A percentile compares a stretch with the other conserved stretches of the same genome.
Conservation (phyloP, 192 early-diverging fungal species). For the Chytriomyces hyalinus region DNA sequence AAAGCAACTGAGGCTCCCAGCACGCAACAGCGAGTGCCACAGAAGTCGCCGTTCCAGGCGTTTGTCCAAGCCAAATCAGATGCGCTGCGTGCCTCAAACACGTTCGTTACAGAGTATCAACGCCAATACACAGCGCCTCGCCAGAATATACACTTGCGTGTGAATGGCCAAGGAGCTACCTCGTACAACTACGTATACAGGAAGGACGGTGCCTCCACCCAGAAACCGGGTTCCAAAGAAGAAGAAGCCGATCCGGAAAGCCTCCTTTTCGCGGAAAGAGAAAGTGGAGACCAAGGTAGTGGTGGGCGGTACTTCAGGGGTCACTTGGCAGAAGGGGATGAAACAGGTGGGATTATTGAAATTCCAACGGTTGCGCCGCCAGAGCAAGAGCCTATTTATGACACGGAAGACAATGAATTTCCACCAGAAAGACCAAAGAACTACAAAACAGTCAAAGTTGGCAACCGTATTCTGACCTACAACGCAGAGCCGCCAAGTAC, state of each 20-base stretch:
- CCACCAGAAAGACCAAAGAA: conserved; percentile 2
- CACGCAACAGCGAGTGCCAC: not conserved
- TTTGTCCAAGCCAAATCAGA: not conserved
- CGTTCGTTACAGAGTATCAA: conserved; percentile 22
- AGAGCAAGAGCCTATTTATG: not conserved
- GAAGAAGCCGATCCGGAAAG: not conserved
- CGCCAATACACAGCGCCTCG: conserved; percentile 5
- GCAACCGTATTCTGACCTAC: not conserved
- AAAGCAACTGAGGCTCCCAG: too few relatives aligned
- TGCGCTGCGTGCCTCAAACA: conserved; percentile 1
- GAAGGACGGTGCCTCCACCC: conserved; percentile 4
- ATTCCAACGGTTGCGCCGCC: not conserved
- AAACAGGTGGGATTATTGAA: not conserved
- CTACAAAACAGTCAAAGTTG: conserved; percentile 1
- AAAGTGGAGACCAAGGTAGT: not conserved
- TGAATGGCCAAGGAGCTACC: not conserved
- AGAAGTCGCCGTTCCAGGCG: conserved; percentile 13
- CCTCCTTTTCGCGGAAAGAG: not conserved
- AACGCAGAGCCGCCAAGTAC: conserved; percentile 22
- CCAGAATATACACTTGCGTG: not conserved
- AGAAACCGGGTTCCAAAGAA: not conserved
- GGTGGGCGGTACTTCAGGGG: not conserved
- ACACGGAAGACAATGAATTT: not conserved
- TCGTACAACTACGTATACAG: not conserved
- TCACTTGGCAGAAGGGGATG: not conserved